Base-by-base conservation (phyloP, 441 rosid species). In the Erodium trifolium region DNA sequence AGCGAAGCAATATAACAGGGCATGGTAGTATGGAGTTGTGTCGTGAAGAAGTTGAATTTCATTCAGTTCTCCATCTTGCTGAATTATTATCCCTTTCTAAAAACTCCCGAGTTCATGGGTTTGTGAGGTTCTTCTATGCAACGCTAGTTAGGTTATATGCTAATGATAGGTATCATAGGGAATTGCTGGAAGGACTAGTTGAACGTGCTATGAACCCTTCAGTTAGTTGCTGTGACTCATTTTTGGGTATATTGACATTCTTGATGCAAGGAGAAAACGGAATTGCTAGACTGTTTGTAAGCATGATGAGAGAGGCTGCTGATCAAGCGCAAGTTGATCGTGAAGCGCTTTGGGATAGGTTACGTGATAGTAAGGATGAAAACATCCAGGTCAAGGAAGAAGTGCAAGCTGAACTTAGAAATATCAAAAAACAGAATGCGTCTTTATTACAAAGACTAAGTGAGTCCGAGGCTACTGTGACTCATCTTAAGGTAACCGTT, bases 291-390 rank as follows among this genome's bases (percentile, higher is more conserved):
- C 41, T 31, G 14, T 27, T 13, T 63, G 37, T 31, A 63, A 63
- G 41, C 66, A 63, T 63, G 41, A 31, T 63, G 66, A 31, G 66
- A 34, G 66, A 31, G 66, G 35, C 29, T 63, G 37, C 66, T 63
- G 41, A 29, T 41, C 39, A 27, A 10, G 66, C 17, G 14, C 4
- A 12, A 29, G 41, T 29, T 63, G 66, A 63, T 63, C 41, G 66
- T 63, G 66, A 31, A 63, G 7, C 41, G 4, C 39, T 63, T 63
- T 31, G 41, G 66, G 4, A 63, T 31, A 27, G 39, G 41, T 63
- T 63, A 27, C 11, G 66, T 63, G 66, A 16, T 31, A 63, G 66
- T 63, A 23, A 63, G 43, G 66, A 63, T 63, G 66, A 63, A 63
- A 63, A 63, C 37, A 27, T 63, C 66, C 16, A 29, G 37, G 14